Evolutionary conservation across 768 basidiomycete genomes (phyloP).

Genomic region (Podaxis mareebaensis): DNA sequence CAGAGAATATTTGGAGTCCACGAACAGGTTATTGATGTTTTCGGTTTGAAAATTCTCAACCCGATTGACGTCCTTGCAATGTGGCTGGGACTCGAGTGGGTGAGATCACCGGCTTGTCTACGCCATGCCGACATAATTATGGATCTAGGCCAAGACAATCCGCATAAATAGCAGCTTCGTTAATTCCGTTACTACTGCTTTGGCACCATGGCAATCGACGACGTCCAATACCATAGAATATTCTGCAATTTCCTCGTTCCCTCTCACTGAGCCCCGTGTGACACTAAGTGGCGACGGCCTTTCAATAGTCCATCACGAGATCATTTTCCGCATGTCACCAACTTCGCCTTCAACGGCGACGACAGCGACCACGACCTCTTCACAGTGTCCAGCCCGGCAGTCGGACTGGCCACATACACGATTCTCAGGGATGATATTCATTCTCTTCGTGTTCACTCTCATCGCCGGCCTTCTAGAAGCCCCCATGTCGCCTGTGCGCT

Average conservation of each 20-base stretch:
- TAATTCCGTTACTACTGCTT: too few species aligned
- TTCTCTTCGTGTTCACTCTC: slow-evolving; percentile 14
- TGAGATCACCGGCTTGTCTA: too few species aligned
- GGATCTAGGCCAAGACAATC: too few species aligned
- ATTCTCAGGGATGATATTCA: slow-evolving; percentile 13
- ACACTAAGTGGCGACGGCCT: background rate
- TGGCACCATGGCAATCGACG: background rate
- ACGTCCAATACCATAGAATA: background rate
- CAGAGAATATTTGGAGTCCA: too few species aligned
- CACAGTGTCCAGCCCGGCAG: background rate
- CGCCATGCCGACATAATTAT: too few species aligned
- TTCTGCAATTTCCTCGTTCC: background rate
- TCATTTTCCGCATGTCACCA: background rate
- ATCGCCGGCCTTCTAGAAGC: slow-evolving; percentile 14
- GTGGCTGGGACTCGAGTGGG: too few species aligned
- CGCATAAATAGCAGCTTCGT: too few species aligned
- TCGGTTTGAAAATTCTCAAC: too few species aligned
- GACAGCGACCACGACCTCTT: background rate
- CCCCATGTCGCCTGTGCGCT: slow-evolving; percentile 14
- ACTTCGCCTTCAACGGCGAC: slow-evolving; percentile 8
- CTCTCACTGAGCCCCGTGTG: background rate
- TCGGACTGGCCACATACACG: background rate
- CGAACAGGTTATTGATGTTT: too few species aligned
- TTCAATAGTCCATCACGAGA: background rate
- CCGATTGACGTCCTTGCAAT: too few species aligned